A percentile compares a stretch with the other conserved stretches of the same genome.
Conservation (phyloP, 2,329 filamentous ascomycete genomes). For the Phymatotrichopsis omnivora region DNA sequence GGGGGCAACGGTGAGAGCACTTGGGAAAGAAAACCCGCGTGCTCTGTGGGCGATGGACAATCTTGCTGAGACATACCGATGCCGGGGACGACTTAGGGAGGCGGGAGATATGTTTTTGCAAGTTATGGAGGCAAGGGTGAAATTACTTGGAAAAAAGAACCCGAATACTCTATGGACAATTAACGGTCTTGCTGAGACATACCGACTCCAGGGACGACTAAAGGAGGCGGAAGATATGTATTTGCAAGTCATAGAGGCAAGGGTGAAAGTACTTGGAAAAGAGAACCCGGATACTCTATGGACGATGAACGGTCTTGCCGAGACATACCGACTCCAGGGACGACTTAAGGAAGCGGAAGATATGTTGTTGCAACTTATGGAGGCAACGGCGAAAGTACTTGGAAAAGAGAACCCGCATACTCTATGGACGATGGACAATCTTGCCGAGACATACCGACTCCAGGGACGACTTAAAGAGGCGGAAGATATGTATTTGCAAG, state of each 20-base stretch:
- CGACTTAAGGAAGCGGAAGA: constrained; percentile 2
- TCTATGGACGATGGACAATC: not conserved
- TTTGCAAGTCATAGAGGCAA: not conserved
- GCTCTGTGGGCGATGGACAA: constrained; percentile 12
- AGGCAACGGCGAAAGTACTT: not conserved
- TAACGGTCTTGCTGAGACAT: too few relatives aligned
- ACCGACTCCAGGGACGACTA: not conserved
- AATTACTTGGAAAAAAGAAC: constrained; percentile 3
- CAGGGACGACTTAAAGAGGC: not conserved
- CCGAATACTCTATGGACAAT: constrained; percentile 2
- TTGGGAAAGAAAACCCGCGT: constrained; percentile 1
- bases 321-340: not conserved
- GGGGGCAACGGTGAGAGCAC: too few relatives aligned
- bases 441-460: not conserved
- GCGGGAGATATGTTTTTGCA: constrained; percentile 2
- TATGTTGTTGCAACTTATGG: not conserved
- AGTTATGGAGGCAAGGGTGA: constrained; percentile 3
- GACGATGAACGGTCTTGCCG: constrained; percentile 2
- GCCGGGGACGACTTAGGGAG: constrained; percentile 2
- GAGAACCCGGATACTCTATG: constrained; percentile 1
- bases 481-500: not conserved
- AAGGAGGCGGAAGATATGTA: not conserved
- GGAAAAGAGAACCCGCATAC: not conserved
- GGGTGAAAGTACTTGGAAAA: not conserved
- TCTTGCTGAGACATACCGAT: constrained; percentile 2